Evolutionary conservation across 768 basidiomycete species (phyloP), one percentile per base, ranked within the genome.

Genomic region (Grammothele lineata): DNA sequence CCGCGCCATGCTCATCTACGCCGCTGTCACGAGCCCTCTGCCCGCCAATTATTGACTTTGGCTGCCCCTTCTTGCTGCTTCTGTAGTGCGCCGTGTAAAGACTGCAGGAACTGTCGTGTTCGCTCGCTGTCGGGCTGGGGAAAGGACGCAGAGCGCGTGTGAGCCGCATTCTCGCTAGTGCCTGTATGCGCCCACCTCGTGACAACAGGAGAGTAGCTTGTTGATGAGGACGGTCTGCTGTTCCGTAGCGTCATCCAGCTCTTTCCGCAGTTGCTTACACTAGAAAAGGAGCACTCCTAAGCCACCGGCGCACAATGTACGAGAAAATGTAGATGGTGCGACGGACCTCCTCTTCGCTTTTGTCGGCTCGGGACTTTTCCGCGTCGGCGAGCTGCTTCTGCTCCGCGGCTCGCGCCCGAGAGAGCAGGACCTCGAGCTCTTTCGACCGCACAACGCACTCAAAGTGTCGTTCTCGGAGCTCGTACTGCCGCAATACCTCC

Each of bases 361-460:
- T 87, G 46, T 81, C 81, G 11, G 81, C 79, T 34, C 83, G 76
- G 39, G 62, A 56, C 62, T 81, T 87, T 65, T 91, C 87, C 41
- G 80, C 77, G 39, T 91, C 86, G 12, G 83, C 83, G 37, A 92
- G 71, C 56, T 90, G 85, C 64, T 85, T 87, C 63, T 91, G 87
- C 59, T 92, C 91, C 9, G 90, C 88, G 21, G 87, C 85, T 63
- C 90, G 83, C 35, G 91, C 91, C 25, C 89, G 81, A 39, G 91
- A 90, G 14, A 93, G 73, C 17, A 93, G 68, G 14, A 93, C 87
- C 62, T 93, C 91, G 19, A 93, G 76, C 65, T 93, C 91, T 66
- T 93, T 93, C 35, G 91, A 92, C 34, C 91, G 86, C 46, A 93
- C 84, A 23, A 93, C 85, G 54, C 88, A 91, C 68, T 92, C 91